These are phyloP conservation scores for Xylaria digitata DNA, from an alignment of 2,329 filamentous ascomycete genomes.

Conservation along the genomic window DNA sequence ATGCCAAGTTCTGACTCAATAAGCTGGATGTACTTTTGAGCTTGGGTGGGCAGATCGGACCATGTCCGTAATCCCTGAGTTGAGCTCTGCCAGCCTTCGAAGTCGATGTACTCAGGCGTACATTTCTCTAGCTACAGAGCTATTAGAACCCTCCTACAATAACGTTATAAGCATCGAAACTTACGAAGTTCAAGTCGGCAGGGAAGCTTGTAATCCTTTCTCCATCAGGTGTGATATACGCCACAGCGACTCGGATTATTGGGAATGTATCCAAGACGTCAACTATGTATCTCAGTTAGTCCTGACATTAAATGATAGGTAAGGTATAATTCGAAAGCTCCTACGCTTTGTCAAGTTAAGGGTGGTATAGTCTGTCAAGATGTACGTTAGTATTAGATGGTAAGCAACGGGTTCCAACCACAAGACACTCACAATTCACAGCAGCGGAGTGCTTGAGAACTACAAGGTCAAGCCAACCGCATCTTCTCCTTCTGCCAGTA, in stretches of 20 bases:
- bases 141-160: conserved; percentile 22
- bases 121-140: conserved; percentile 61
- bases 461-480: conserved; percentile 40
- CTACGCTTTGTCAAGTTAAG: conserved; percentile 50
- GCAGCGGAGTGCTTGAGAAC: conserved; percentile 39
- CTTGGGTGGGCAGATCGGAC: conserved; percentile 63
- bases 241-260: conserved; percentile 69
- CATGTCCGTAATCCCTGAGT: conserved; percentile 63
- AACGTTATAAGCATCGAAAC: background rate
- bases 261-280: conserved; percentile 71
- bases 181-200: conserved; percentile 55
- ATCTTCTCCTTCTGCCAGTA: conserved; percentile 57
- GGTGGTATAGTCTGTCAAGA: conserved; percentile 37
- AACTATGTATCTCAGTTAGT: conserved; percentile 45
- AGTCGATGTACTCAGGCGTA: conserved; percentile 62
- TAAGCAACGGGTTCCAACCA: background rate
- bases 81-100: conserved; percentile 67
- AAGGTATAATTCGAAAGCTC: background rate
- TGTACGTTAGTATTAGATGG: conserved; percentile 8
- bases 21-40: conserved; percentile 64
- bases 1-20: conserved; percentile 34
- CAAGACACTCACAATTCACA: conserved; percentile 33
- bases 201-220: conserved; percentile 60
- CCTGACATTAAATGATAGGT: background rate
- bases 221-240: conserved; percentile 58